Percentiles rank a stretch among this genome's conserved stretches.
Evolutionary conservation across 441 rosid genomes (phyloP).

Genomic region (Gossypium davidsonii): DNA sequence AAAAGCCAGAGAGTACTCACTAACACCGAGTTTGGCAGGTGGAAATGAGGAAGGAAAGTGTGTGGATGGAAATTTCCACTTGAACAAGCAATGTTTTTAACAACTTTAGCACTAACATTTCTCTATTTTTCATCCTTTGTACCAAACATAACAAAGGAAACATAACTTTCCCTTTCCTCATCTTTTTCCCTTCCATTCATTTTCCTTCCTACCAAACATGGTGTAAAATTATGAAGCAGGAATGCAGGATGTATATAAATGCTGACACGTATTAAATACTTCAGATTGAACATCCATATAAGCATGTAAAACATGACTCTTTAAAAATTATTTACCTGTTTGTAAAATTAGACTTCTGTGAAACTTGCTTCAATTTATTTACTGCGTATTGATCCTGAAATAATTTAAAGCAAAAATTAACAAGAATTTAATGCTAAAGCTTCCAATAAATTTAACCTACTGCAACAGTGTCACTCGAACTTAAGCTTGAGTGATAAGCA

Average conservation of each 20-base stretch:
- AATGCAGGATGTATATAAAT: neutral
- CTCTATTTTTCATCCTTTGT: neutral
- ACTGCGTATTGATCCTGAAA: conserved; percentile 83
- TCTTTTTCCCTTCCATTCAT: neutral
- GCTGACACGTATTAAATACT: neutral
- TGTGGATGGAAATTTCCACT: neutral
- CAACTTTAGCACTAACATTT: neutral
- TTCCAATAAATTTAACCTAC: neutral
- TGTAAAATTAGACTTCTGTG: conserved; percentile 59
- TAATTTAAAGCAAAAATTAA: conserved; percentile 17
- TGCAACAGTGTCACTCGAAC: neutral
- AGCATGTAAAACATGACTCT: neutral
- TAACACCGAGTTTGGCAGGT: neutral
- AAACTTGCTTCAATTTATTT: conserved; percentile 67
- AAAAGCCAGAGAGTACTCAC: neutral
- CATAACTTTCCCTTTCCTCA: neutral
- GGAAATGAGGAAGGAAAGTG: neutral
- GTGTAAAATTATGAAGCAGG: neutral
- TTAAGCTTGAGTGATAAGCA: neutral
- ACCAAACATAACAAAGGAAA: neutral
- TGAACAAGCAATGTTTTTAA: neutral
- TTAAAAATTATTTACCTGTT: conserved; percentile 52
- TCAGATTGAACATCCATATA: neutral
- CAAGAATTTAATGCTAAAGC: neutral
- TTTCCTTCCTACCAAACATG: neutral